A percentile compares a stretch with the other conserved stretches of the same genome.
phyloP scores from a whole-genome alignment of 2,329 filamentous ascomycete species.

The Lecanoromycetidae sp. region DNA sequence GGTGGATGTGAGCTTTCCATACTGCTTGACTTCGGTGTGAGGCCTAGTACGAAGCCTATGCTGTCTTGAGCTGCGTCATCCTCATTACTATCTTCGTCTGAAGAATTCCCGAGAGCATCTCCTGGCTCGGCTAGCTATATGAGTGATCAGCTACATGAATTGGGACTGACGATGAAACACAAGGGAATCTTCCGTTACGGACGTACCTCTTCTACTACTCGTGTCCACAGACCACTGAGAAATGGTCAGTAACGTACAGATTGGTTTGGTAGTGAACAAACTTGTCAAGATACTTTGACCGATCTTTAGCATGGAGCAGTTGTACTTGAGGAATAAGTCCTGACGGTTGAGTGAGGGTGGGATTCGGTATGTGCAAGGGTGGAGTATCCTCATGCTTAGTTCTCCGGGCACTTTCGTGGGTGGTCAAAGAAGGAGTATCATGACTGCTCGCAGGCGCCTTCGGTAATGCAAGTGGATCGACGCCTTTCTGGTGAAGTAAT shows the following conservation, averaged over 20 bases:
- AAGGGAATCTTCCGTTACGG: not conserved
- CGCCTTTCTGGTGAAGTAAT: constrained; percentile 16
- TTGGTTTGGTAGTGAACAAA: constrained; percentile 12
- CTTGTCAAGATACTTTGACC: constrained; percentile 20
- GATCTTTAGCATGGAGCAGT: constrained; percentile 17
- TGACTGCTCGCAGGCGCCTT: too few relatives aligned
- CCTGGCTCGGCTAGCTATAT: constrained; percentile 22
- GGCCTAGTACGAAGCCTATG: constrained; percentile 21
- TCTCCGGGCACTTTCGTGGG: not conserved
- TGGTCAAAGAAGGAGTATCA: constrained; percentile 10
- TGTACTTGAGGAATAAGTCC: too few relatives aligned
- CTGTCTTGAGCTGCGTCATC: constrained; percentile 22
- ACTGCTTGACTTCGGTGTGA: constrained; percentile 3
- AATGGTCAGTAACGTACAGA: constrained; percentile 13
- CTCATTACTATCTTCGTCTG: constrained; percentile 18
- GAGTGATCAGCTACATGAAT: constrained; percentile 12
- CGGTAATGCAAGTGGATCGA: constrained; percentile 16
- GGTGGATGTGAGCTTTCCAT: constrained; percentile 17
- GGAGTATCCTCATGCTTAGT: too few relatives aligned
- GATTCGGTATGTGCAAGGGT: too few relatives aligned
- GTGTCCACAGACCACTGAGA: constrained; percentile 21
- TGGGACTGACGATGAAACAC: not conserved
- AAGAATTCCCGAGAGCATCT: constrained; percentile 18
- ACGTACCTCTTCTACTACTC: constrained; percentile 23
- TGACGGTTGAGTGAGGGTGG: too few relatives aligned